Evolutionary conservation across 257 asterid genomes (phyloP), one percentile per base, ranked within the genome.

Genomic region (Capsicum pubescens): DNA sequence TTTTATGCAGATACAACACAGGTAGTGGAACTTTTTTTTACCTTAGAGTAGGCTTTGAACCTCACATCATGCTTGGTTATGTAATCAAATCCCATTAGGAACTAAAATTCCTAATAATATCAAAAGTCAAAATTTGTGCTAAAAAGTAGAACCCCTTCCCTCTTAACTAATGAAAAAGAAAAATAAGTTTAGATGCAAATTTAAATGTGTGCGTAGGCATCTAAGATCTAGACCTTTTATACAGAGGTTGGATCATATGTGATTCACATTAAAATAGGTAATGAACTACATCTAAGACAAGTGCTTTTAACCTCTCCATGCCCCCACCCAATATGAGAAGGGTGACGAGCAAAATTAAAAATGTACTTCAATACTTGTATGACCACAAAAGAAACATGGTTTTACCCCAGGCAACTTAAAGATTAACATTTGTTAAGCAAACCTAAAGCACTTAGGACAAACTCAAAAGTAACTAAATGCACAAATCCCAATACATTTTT

Each of bases 351-450:
- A 46, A 72, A 48, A 44, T 16, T 7, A 19, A 72, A 19, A 1
- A 4, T 68, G 52, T 46, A 71, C 35, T n/a, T 44, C 57, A 71
- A 71, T 14, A 50, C 58, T 19, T 46, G 36, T 21, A 39, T 72
- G 36, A 19, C 80, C 17, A 72, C 80, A 72, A 72, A 72, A 72
- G 58, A 46, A 46, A 19, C 52, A 72, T 72, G 42, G 80, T 1
- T 11, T 71, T 48, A n/a, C 42, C 59, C 59, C 44, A 72, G 36
- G 10, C 35, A n/a, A n/a, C 36, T 10, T n/a, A 46, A 72, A 11
- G 59, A 21, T 46, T 46, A 32, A 72, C 42, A 19, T n/a, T 72
- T 42, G 10, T 19, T 19, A 72, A 11, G 59, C 80, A 46, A 46
- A 12, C 39, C 42, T n/a, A 10, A 46, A 46, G 80, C n/a, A 72